Evolutionary conservation across 495 filamentous ascomycete species (phyloP).

Genomic region (Xylaria acuta): DNA sequence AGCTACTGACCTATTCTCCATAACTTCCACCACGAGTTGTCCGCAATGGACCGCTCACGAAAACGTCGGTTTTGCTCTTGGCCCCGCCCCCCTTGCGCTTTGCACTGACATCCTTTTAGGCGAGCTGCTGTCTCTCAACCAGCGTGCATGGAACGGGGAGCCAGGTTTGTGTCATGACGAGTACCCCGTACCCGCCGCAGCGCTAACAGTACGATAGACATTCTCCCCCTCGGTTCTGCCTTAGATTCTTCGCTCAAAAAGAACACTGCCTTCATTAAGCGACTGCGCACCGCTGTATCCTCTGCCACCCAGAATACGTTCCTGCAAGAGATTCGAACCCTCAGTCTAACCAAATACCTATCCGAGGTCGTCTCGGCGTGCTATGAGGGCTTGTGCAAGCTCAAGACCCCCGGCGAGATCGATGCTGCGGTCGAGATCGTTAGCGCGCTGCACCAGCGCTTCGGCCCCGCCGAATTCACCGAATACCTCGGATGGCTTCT

Average conservation of each 20-base stretch:
- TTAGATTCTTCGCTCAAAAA: conserved; percentile 98
- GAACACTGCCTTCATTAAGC: conserved; percentile 98
- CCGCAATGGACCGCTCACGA: conserved; percentile 79
- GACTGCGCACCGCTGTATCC: conserved; percentile 87
- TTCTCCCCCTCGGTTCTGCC: conserved; percentile 78
- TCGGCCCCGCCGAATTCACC: conserved; percentile 90
- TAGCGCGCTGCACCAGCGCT: conserved; percentile 94
- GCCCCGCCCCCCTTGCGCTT: background rate
- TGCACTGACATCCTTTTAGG: conserved; percentile 59
- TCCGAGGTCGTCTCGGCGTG: conserved; percentile 98
- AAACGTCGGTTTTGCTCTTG: conserved; percentile 67
- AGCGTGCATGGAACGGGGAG: conserved; percentile 85
- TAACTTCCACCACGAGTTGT: conserved; percentile 34
- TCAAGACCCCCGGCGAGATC: conserved; percentile 89
- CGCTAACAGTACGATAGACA: conserved; percentile 59
- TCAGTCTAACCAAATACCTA: conserved; percentile 96
- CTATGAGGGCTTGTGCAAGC: conserved; percentile 90
- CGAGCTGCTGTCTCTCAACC: conserved; percentile 87
- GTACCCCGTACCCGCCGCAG: conserved; percentile 26
- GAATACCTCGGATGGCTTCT: conserved; percentile 90
- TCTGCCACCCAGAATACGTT: conserved; percentile 79
- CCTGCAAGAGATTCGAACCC: conserved; percentile 86
- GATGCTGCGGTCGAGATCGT: conserved; percentile 90
- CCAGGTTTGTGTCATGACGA: conserved; percentile 63
- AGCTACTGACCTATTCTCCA: conserved; percentile 31